Evolutionary conservation across 352 stramenopile species (phyloP), one percentile per base, ranked within the genome.

Genomic region (Phytophthora cryptogea): DNA sequence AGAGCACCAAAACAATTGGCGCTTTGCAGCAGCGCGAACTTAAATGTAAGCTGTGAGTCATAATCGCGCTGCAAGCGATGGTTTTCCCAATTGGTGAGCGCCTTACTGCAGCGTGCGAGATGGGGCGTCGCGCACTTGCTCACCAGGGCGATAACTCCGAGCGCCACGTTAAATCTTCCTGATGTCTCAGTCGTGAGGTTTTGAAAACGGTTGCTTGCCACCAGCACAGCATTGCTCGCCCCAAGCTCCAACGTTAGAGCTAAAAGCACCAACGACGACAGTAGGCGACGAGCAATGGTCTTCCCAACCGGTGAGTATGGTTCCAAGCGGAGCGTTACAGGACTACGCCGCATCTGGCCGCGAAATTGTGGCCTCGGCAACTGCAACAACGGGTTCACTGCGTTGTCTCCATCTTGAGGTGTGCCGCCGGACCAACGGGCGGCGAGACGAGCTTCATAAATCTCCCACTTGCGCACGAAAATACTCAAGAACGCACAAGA

Each of bases 1-100:
- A 89, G 55, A 40, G 80, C 48, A 8, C 78, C 68, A 41, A 87
- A 90, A 51, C 62, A 53, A 51, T 93, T 93, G 9, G 68, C 77
- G 0, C 77, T 88, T 57, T 89, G 82, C 20, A 89, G 54, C 27
- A 86, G 46, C 9, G 79, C 74, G 46, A 69, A 91, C 60, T 92
- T 92, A 56, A 94, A 83, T 28, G 80, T 90, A 44, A 92, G 72
- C 44, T 78, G 82, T n/a, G 76, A 56, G 56, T 92, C 80, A 54
- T 88, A 83, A 32, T 88, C 67, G 8, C 70, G 51, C 55, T 87
- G 80, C n/a, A 81, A 73, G 28, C 74, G 76, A 63, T 91, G 78
- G 54, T 94, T 92, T 46, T 92, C 82, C 78, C 79, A 91, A 39
- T 88, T 70, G 37, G 74, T 89, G 35, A 91, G 80, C 0, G 45